phyloP scores from a whole-genome alignment of 106 monocot genomes.

The Phalaenopsis equestris region DNA sequence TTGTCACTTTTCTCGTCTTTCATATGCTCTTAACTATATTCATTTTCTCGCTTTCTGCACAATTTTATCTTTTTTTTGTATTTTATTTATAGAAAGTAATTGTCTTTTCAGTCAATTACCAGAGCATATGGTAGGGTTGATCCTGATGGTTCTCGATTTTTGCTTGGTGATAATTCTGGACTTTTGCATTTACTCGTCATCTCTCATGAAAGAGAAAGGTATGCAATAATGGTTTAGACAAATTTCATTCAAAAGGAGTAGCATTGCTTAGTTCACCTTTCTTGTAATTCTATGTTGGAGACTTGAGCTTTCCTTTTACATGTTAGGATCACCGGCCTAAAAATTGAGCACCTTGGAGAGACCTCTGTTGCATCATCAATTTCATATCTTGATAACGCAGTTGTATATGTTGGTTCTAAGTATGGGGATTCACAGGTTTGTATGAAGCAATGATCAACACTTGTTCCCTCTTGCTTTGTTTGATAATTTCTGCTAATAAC shows the following conservation, averaged over 20 bases:
- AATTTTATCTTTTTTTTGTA: neutral
- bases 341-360: conserved; percentile 91
- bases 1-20: too few relatives aligned
- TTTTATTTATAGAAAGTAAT: neutral
- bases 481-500: neutral
- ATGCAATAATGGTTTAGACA: neutral
- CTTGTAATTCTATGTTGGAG: neutral
- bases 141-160: conserved; percentile 93
- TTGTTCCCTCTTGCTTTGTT: neutral
- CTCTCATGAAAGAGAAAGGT: conserved; percentile 92
- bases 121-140: conserved; percentile 98
- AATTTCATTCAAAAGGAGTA: neutral
- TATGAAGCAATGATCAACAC: neutral
- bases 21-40: neutral
- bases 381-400: conserved; percentile 98
- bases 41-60: neutral
- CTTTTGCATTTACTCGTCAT: conserved; percentile 88
- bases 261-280: neutral
- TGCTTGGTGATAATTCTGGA: conserved; percentile 94
- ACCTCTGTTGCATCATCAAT: conserved; percentile 93
- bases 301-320: neutral
- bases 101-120: conserved; percentile 66
- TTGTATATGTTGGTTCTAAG: conserved; percentile 95
- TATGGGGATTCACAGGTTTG: conserved; percentile 98
- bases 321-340: conserved; percentile 85